A percentile compares a stretch with the other conserved stretches of the same genome.
phyloP scores from a whole-genome alignment of 1,284 basidiomycete species.

The Athelia sp. region DNA sequence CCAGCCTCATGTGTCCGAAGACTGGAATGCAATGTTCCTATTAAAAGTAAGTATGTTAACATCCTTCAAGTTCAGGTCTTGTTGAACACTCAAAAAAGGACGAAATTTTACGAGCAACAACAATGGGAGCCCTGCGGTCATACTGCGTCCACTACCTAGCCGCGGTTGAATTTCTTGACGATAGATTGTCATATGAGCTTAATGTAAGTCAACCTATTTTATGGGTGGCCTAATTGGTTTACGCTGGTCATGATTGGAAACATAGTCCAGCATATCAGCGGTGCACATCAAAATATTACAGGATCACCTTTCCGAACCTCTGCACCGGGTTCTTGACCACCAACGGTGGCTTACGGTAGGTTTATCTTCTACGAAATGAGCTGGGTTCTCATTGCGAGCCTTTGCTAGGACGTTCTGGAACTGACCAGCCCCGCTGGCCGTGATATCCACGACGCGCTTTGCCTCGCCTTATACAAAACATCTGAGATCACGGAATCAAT shows the following conservation, averaged over 20 bases:
- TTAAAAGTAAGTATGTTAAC: slow-evolving; percentile 19
- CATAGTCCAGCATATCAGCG: no score
- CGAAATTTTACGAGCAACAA: neutral
- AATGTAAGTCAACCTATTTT: no score
- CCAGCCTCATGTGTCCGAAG: slow-evolving; percentile 9
- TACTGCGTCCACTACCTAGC: neutral
- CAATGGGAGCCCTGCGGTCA: slow-evolving; percentile 22
- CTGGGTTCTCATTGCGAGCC: no score
- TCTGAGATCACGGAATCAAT: neutral
- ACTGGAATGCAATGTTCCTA: slow-evolving; percentile 28
- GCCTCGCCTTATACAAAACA: neutral
- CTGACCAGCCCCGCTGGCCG: neutral
- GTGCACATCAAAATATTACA: neutral
- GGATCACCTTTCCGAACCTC: neutral
- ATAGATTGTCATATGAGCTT: neutral
- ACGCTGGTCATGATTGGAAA: no score
- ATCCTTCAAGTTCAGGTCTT: neutral
- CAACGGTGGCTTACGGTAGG: neutral
- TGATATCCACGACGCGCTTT: neutral
- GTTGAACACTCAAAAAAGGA: neutral
- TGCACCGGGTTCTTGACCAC: neutral
- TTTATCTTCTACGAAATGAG: neutral
- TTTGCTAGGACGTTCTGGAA: neutral
- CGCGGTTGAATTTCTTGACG: neutral
- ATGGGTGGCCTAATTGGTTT: no score